Base-by-base conservation (phyloP, 2,329 filamentous ascomycete genomes). In the Penicillium sp. region DNA sequence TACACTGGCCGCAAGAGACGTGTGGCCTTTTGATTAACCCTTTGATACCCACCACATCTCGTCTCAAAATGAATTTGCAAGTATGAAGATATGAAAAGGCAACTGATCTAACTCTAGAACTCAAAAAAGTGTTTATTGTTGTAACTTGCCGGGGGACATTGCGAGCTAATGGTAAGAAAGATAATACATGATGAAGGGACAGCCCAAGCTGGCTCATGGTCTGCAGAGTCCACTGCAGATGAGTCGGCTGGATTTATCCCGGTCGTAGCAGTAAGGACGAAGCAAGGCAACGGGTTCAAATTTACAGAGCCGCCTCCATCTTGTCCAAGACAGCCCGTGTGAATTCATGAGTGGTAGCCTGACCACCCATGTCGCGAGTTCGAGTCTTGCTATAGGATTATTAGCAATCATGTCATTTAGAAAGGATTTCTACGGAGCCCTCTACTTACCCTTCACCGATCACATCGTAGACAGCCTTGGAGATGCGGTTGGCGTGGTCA, bases 401-500 rank as follows among this genome's bases (percentile, higher is more conserved):
- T 54, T 33, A 50, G 43, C 56, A 37, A 29, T 28, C 20, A 10
- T 27, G 9, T 18, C 0, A 37, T 7, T 8, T 12, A 12, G 18
- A 10, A 18, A 35, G 2, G 24, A 25, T 29, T 23, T 32, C 40
- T 38, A 15, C 20, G 15, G 8, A 23, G 6, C 27, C 20, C 15
- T 18, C 15, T 24, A 79, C 86, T 77, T 78, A 93, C 88, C 89
- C 91, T 69, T 96, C 89, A 63, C 87, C 86, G 70, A 98, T 97
- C 51, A 86, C 83, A 70, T 84, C 82, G 69, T 87, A 86, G 41
- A 87, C 82, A 28, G 75, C 77, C 68, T 92, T 92, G 73, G 89
- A 95, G 76, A 97, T 95, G 71, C 93, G 86, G 83, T 96, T 96
- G 67, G 93, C 93, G 73, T 98, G 93, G 73, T 97, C 90, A 70